Percentiles rank a stretch among this genome's conserved stretches.
Evolutionary conservation across 768 basidiomycete species (phyloP).

Genomic region (Leucogyrophana mollusca): DNA sequence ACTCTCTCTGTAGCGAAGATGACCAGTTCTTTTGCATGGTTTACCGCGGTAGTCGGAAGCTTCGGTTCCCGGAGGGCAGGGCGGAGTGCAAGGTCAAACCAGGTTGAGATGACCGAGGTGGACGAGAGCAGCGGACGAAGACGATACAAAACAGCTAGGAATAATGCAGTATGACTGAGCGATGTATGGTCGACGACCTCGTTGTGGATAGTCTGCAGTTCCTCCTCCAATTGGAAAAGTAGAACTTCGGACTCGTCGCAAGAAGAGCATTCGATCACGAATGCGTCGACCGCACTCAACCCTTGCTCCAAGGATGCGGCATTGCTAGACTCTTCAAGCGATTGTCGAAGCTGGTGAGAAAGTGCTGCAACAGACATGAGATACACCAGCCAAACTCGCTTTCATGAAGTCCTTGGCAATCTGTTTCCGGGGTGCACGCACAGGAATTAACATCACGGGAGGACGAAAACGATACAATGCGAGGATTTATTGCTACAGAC

Average conservation of each 20-base stretch:
- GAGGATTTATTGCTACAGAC: too few relatives aligned
- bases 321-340: conserved; percentile 55
- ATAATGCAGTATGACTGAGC: conserved; percentile 59
- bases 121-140: conserved; percentile 61
- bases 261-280: conserved; percentile 49
- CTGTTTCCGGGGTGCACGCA: too few relatives aligned
- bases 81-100: conserved; percentile 81
- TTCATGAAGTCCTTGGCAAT: too few relatives aligned
- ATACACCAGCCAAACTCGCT: too few relatives aligned
- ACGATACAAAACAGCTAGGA: conserved; percentile 65
- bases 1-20: conserved; percentile 54
- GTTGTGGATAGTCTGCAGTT: conserved; percentile 62
- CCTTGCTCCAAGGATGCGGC: conserved; percentile 49
- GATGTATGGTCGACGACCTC: conserved; percentile 65
- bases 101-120: conserved; percentile 66
- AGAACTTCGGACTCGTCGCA: conserved; percentile 44
- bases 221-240: conserved; percentile 57
- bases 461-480: too few relatives aligned
- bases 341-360: conserved; percentile 53
- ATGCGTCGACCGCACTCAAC: conserved; percentile 51
- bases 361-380: conserved; percentile 38
- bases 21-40: conserved; percentile 72
- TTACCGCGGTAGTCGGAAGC: conserved; percentile 54
- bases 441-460: too few relatives aligned
- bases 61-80: conserved; percentile 76